A percentile compares a stretch with the other conserved stretches of the same genome.
Evolutionary conservation across 148 eudicot species (phyloP).

Genomic region (Rhododendron mucronatum): DNA sequence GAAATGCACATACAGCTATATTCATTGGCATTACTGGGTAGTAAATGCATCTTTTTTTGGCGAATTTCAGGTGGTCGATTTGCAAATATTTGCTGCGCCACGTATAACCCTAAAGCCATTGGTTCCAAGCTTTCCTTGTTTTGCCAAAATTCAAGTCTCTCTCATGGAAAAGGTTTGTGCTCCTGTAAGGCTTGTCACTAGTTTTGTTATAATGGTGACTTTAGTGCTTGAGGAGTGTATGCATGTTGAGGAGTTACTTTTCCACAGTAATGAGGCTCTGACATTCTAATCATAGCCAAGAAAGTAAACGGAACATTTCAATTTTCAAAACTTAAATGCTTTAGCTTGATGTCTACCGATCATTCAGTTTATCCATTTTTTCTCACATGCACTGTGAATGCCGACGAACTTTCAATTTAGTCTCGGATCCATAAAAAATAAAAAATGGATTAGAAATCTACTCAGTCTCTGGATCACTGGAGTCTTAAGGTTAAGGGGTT

Average conservation of each 20-base stretch:
- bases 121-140: constrained; percentile 95
- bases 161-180: constrained; percentile 88
- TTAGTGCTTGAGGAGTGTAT: not conserved
- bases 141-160: constrained; percentile 75
- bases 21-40: not conserved
- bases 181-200: not conserved
- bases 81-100: constrained; percentile 85
- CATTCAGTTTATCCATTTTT: not conserved
- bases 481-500: not conserved
- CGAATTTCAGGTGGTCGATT: constrained; percentile 65
- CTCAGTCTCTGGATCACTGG: not conserved
- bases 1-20: not conserved
- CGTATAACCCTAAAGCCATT: constrained; percentile 85
- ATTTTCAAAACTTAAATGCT: not conserved
- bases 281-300: not conserved
- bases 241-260: not conserved
- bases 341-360: not conserved
- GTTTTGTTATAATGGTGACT: not conserved
- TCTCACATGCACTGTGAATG: not conserved
- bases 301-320: not conserved
- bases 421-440: not conserved
- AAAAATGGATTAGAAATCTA: not conserved
- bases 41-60: not conserved
- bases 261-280: not conserved
- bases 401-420: not conserved